A percentile compares a stretch with the other conserved stretches of the same genome.
Evolutionary conservation across 140 eudicot species (phyloP).

Genomic region (Ambrosia hybrid): DNA sequence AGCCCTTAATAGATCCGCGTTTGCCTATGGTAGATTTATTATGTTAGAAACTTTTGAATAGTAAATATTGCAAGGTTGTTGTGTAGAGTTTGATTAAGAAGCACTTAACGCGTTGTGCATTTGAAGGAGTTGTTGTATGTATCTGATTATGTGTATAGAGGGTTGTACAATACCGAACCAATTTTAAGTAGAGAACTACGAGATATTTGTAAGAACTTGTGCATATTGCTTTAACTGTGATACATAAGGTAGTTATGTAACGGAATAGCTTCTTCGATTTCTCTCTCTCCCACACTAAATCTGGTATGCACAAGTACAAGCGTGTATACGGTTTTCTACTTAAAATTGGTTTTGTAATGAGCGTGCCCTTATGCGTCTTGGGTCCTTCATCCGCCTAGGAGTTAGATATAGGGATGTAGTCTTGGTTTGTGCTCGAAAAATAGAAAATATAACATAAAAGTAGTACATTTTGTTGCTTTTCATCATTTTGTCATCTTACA

Average conservation of each 20-base stretch:
- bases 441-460: not conserved
- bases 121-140: not conserved
- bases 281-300: not conserved
- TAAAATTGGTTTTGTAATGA: not conserved
- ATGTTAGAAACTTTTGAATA: not conserved
- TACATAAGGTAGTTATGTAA: not conserved
- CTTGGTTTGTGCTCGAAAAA: not conserved
- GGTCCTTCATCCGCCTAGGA: not conserved
- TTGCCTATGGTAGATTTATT: not conserved
- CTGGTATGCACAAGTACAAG: not conserved
- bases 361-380: not conserved
- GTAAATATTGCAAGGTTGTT: not conserved
- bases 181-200: not conserved
- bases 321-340: not conserved
- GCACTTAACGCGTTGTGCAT: not conserved
- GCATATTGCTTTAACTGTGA: not conserved
- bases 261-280: not conserved
- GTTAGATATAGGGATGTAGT: not conserved
- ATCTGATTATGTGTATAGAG: not conserved
- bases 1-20: too few species aligned
- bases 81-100: conserved; percentile 4
- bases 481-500: conserved; percentile 13
- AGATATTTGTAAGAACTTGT: not conserved
- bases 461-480: not conserved
- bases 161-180: not conserved